Evolutionary conservation across 2,329 filamentous ascomycete genomes (phyloP).

Genomic region (Emmonsia crescens): DNA sequence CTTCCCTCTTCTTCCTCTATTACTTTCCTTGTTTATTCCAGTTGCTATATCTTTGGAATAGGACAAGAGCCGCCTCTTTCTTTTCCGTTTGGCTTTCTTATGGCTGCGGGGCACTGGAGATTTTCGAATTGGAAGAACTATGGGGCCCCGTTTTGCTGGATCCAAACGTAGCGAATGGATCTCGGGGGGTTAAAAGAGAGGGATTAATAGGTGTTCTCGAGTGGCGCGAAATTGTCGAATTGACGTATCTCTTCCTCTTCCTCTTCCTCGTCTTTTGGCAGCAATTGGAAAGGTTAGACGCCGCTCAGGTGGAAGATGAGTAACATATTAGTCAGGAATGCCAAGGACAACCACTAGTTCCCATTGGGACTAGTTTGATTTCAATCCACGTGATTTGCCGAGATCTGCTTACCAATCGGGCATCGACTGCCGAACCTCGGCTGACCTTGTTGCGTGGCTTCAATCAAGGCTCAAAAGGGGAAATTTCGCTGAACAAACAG

Average conservation of each 20-base stretch:
- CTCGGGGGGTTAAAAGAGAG: not conserved
- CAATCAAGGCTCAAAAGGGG: no score
- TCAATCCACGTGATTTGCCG: no score
- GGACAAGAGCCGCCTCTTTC: not conserved
- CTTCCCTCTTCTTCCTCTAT: not conserved
- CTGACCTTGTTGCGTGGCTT: not conserved
- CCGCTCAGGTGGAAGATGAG: no score
- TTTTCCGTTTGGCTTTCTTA: no score
- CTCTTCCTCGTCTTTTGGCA: no score
- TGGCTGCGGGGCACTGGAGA: not conserved
- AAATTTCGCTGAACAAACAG: no score
- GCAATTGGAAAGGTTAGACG: no score
- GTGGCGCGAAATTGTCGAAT: not conserved
- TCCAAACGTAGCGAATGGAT: not conserved
- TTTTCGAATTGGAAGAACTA: not conserved
- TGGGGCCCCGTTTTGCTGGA: not conserved
- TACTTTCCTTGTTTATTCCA: not conserved
- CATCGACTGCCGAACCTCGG: not conserved
- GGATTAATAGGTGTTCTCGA: not conserved
- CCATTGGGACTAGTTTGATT: no score
- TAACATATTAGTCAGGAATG: no score
- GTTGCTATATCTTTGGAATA: not conserved
- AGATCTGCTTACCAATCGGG: no score
- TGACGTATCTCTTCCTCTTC: not conserved
- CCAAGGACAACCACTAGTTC: no score